Base-by-base conservation (phyloP, 2,329 filamentous ascomycete species). In the Fonsecaea multimorphosa region DNA sequence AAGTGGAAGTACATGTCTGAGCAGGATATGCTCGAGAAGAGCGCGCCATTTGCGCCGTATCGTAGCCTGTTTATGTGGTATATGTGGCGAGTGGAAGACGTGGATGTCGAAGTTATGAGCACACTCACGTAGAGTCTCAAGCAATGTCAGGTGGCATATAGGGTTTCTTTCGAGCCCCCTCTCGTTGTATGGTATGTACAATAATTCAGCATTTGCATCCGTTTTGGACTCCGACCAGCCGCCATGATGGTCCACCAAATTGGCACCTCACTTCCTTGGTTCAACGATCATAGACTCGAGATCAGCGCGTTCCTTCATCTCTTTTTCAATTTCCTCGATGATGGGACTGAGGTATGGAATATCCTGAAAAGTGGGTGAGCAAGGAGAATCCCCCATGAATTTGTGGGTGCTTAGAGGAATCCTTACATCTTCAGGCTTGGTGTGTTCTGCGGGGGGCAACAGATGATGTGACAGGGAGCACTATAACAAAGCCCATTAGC, bases 1-100 rank as follows among this genome's bases (percentile, higher is more conserved):
- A 98, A 98, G 81, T 98, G 93, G 90, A 98, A 98, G 82, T 99
- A 98, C 77, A 97, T 98, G 93, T 86, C 85, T 38, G 95, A 98
- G 80, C 86, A 88, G 75, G 95, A 98, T 67, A 98, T 99, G 95
- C 76, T 90, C 67, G 91, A 93, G 70, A 84, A 92, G 70, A 89
- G 92, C 12, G 90, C 89, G 64, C 87, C 84, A 74, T 99, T 96
- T 77, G 85, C 85, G 64, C 95, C 94, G 2, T 98, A 96, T 78
- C 89, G 93, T 74, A 95, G 90, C 73, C 76, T 97, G 51, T 97
- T 97, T 74, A 97, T 97, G 93, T 97, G 93, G 93, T 96, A 96
- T 76, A 96, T 97, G 91, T 97, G 94, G 93, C 84, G 90, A 65
- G 88, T 94, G 11, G 90, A 90, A 75, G 87, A 92, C 74, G 92